phyloP scores from a whole-genome alignment of 2,329 filamentous ascomycete species.

The Xenoacremonium recifei region DNA sequence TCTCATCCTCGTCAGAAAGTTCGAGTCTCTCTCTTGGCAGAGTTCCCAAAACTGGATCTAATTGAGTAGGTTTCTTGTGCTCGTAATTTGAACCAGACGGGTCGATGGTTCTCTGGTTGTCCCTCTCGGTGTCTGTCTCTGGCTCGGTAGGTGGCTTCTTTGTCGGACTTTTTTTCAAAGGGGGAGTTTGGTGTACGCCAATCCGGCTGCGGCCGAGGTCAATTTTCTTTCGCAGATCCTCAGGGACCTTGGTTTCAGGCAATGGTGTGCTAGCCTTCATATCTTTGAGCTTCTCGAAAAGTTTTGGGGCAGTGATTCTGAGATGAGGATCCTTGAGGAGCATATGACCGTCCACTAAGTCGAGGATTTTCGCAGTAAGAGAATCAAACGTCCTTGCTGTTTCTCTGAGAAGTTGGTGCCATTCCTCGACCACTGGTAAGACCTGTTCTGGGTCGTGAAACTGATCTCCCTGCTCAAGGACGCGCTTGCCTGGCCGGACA shows the following conservation, averaged over 20 bases:
- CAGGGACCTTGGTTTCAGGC: background rate
- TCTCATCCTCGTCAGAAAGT: too few species aligned
- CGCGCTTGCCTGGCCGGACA: background rate
- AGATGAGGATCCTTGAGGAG: background rate
- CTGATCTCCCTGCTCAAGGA: background rate
- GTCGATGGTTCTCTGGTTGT: too few species aligned
- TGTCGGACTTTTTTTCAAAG: too few species aligned
- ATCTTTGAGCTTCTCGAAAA: background rate
- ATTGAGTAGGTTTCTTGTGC: too few species aligned
- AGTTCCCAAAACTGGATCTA: too few species aligned
- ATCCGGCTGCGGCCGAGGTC: too few species aligned
- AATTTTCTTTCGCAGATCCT: too few species aligned
- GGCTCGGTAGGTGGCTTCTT: too few species aligned
- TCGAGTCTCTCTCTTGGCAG: too few species aligned
- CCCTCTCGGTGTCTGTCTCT: too few species aligned
- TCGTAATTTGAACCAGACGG: too few species aligned
- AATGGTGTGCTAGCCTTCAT: background rate
- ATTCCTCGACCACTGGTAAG: background rate
- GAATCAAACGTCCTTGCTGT: background rate
- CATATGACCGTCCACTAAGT: background rate
- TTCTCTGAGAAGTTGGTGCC: background rate
- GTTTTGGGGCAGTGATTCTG: background rate
- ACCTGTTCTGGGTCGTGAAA: background rate
- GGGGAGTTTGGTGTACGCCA: too few species aligned
- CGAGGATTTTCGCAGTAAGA: background rate